Evolutionary conservation across 306 rosid genomes (phyloP).

Genomic region (Coriaria nepalensis): DNA sequence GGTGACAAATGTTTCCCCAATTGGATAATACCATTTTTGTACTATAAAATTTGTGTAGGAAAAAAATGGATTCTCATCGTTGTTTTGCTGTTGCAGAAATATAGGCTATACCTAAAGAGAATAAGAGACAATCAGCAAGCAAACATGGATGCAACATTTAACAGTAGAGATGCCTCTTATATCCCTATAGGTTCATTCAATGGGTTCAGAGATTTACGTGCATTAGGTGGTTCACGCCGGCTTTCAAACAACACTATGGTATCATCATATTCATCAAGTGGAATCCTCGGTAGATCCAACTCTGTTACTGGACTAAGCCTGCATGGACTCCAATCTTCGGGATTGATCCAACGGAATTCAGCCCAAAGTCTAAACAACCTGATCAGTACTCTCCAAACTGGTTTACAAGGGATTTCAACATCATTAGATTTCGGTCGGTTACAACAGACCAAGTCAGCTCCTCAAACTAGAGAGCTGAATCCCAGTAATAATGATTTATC

Average conservation of each 20-base stretch:
- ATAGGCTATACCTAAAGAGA: conserved; percentile 42
- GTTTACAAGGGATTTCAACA: conserved; percentile 39
- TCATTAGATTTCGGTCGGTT: conserved; percentile 40
- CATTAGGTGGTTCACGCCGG: conserved; percentile 31
- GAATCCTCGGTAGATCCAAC: conserved; percentile 34
- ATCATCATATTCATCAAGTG: conserved; percentile 38
- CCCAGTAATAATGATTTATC: conserved; percentile 30
- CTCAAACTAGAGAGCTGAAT: conserved; percentile 28
- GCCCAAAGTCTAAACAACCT: conserved; percentile 27
- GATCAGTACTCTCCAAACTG: conserved; percentile 30
- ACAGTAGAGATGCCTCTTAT: conserved; percentile 36
- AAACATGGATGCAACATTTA: conserved; percentile 25
- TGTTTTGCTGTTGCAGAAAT: conserved; percentile 38
- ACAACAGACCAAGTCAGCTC: conserved; percentile 33
- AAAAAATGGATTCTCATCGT: too few relatives aligned
- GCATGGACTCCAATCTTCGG: conserved; percentile 38
- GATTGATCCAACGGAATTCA: conserved; percentile 20
- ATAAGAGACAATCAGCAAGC: conserved; percentile 27
- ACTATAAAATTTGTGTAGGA: not conserved
- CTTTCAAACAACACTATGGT: conserved; percentile 21
- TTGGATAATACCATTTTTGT: conserved; percentile 12
- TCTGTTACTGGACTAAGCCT: conserved; percentile 31
- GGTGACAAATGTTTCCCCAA: too few relatives aligned
- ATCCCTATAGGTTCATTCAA: conserved; percentile 26
- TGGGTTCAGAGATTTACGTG: conserved; percentile 35